Evolutionary conservation across 306 rosid genomes (phyloP), one percentile per base, ranked within the genome.

Genomic region (Ceratonia siliqua): DNA sequence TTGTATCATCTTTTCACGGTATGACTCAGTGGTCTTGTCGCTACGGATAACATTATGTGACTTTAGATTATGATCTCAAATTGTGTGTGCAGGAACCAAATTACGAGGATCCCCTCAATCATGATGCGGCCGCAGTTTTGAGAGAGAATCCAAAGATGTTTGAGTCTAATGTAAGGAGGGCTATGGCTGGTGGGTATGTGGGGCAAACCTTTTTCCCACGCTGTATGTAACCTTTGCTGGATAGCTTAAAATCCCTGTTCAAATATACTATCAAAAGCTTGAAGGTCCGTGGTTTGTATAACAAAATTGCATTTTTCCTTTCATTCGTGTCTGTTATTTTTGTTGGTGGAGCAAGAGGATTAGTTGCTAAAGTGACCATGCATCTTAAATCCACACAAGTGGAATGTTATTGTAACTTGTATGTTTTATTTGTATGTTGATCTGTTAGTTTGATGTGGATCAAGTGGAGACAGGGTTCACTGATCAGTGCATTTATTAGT

Each of bases 141-240:
- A 87, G 90, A 76, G 96, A 87, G 52, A 87, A 87, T 62, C 89
- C 92, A 0, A 87, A 78, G 79, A 57, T 86, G 76, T 90, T 90
- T 3, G 92, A 90, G 61, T 78, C 92, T 13, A 87, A 90, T 57
- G 92, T 90, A 52, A 87, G 85, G 81, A 80, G 92, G 85, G 96
- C 92, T 24, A 90, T 90, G 92, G 82, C 87, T n/a, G 96, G 96
- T 30, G 96, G 96, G 28, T 87, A 87, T 57, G 90, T 90, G 78
- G 96, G 92, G 67, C 90, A 84, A 64, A 76, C 85, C 81, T 76
- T 68, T 70, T 90, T 90, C 84, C 55, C 87, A 0, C 88, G 92
- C 55, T 90, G 90, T 82, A 56, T 85, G 73, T 90, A 85, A 80
- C 42, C 75, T 73, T 74, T 61, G 48, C 55, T 61, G 15, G 41